Evolutionary conservation across 2,329 filamentous ascomycete genomes (phyloP).

Genomic region (Nemania sp.): DNA sequence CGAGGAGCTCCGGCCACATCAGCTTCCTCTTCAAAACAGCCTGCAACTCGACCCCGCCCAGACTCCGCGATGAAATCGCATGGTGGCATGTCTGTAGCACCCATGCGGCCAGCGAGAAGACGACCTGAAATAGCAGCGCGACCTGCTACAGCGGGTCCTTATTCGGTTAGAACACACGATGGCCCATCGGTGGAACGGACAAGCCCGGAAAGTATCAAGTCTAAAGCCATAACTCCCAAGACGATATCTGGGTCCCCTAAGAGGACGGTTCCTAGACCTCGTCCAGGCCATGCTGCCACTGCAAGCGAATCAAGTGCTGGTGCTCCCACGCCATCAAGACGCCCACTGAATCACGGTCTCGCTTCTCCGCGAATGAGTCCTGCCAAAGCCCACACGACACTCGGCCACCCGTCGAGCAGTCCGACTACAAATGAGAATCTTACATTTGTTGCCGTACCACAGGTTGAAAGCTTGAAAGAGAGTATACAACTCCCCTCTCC

Average conservation of each 20-base stretch:
- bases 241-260: conserved; percentile 57
- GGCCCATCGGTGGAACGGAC: conserved; percentile 45
- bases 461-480: conserved; percentile 44
- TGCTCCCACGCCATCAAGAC: conserved; percentile 49
- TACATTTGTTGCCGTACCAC: conserved; percentile 53
- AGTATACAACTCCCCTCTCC: conserved; percentile 30
- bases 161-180: conserved; percentile 62
- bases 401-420: conserved; percentile 41
- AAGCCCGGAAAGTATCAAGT: conserved; percentile 52
- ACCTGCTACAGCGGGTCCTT: conserved; percentile 67
- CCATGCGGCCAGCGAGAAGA: conserved; percentile 62
- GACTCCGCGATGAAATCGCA: conserved; percentile 51
- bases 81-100: conserved; percentile 65
- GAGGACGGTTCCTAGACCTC: conserved; percentile 50
- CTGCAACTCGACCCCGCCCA: conserved; percentile 46
- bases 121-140: conserved; percentile 61
- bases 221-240: conserved; percentile 55
- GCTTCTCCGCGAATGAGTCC: conserved; percentile 50
- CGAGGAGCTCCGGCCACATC: conserved; percentile 46
- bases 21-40: conserved; percentile 36
- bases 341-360: conserved; percentile 39
- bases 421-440: conserved; percentile 57
- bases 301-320: conserved; percentile 56
- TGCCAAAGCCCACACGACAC: conserved; percentile 41
- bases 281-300: conserved; percentile 53